Conservation (phyloP, 2,329 filamentous ascomycete genomes). For the Colletotrichum sansevieriae region DNA sequence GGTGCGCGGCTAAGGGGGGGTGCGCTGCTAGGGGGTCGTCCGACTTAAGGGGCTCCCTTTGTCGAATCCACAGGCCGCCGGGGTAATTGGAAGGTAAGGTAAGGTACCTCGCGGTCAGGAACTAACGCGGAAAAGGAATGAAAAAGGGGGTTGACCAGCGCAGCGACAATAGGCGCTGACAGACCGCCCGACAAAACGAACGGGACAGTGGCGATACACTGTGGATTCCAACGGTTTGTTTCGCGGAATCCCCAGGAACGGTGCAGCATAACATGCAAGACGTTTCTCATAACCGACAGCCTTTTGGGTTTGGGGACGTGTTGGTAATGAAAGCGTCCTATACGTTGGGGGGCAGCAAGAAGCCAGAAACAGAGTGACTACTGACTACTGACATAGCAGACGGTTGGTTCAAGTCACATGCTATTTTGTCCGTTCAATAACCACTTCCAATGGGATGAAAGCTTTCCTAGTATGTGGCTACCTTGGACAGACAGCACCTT, state of each 20-base stretch:
- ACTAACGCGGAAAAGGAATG: too few species aligned
- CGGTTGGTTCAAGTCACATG: too few species aligned
- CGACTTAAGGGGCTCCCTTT: background rate
- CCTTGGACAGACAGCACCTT: too few species aligned
- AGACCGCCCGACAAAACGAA: background rate
- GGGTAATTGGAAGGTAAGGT: background rate
- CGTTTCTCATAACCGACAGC: background rate
- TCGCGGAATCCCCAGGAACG: background rate
- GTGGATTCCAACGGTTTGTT: background rate
- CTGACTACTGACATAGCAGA: too few species aligned
- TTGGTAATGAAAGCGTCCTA: too few species aligned
- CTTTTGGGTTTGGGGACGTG: background rate
- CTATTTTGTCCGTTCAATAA: too few species aligned
- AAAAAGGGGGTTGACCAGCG: conserved; percentile 7
- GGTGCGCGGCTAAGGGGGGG: background rate
- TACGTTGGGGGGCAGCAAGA: too few species aligned
- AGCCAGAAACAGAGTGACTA: too few species aligned
- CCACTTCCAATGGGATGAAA: too few species aligned
- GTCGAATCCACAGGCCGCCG: background rate
- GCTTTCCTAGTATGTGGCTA: too few species aligned
- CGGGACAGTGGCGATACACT: conserved; percentile 8
- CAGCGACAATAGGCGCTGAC: background rate
- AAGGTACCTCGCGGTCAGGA: too few species aligned
- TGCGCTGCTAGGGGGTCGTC: too few species aligned
- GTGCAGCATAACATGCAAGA: conserved; percentile 5